Percentiles rank a stretch among this genome's conserved stretches.
These are phyloP conservation scores for Mallotus japonicus DNA, from an alignment of 441 rosid species.

Conservation along the genomic window DNA sequence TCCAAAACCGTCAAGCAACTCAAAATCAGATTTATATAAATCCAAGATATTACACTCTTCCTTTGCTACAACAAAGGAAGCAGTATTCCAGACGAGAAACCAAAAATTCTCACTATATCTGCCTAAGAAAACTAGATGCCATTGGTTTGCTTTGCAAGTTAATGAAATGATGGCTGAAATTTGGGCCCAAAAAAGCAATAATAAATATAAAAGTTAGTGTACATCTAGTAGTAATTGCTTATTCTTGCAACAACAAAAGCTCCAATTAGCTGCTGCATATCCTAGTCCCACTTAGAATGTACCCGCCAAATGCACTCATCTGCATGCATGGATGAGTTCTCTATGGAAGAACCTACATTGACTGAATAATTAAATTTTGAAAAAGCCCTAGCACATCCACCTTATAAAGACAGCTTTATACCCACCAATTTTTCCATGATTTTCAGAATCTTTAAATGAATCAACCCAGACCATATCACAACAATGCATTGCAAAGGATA, in stretches of 20 bases:
- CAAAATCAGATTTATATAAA: no score
- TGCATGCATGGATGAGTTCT: constrained; percentile 96
- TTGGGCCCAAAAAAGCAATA: no score
- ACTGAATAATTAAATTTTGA: background rate
- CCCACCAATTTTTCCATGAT: no score
- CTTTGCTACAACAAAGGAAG: no score
- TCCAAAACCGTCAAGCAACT: no score
- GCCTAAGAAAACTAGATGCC: background rate
- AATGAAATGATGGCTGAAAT: no score
- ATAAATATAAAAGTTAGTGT: background rate
- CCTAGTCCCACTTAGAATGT: constrained; percentile 73
- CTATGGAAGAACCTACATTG: constrained; percentile 74
- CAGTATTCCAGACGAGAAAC: background rate
- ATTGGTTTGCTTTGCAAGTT: background rate
- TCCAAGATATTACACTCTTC: no score
- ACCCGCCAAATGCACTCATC: constrained; percentile 86
- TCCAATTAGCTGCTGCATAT: constrained; percentile 33
- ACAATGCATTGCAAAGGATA: background rate
- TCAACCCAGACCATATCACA: no score
- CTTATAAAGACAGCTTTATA: background rate
- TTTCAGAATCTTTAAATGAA: no score
- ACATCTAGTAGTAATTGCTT: background rate
- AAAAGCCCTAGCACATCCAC: background rate
- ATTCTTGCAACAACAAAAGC: constrained; percentile 1
- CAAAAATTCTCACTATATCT: background rate